phyloP scores from a whole-genome alignment of 305 asterid genomes.

The Coffea humblotiana region DNA sequence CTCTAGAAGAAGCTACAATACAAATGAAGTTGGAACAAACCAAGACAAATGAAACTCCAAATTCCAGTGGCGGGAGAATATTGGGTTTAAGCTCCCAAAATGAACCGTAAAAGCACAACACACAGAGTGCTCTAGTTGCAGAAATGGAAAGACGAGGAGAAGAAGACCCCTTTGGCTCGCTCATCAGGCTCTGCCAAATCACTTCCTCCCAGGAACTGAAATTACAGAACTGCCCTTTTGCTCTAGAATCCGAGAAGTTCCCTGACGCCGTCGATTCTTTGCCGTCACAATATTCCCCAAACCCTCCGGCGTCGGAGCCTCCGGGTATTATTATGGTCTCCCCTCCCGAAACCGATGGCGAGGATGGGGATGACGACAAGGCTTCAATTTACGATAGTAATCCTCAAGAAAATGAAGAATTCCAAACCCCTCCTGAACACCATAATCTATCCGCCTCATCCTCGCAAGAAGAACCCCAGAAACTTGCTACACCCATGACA shows the following conservation, averaged over 20 bases:
- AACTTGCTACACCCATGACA: not conserved
- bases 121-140: not conserved
- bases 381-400: conserved; percentile 14
- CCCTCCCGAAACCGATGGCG: conserved; percentile 26
- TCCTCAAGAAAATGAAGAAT: conserved; percentile 20
- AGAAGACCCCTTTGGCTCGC: conserved; percentile 33
- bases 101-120: not conserved
- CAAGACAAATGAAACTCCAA: not conserved
- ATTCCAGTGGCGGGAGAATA: conserved; percentile 17
- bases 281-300: conserved; percentile 27
- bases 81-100: not conserved
- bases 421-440: conserved; percentile 56
- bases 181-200: conserved; percentile 22
- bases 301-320: conserved; percentile 25
- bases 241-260: conserved; percentile 31
- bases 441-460: conserved; percentile 29
- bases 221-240: conserved; percentile 31
- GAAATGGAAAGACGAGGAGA: conserved; percentile 28
- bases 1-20: too few relatives aligned
- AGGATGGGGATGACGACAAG: not conserved
- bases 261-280: conserved; percentile 24
- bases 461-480: conserved; percentile 34
- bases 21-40: too few relatives aligned
- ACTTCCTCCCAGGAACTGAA: conserved; percentile 40
- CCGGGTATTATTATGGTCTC: conserved; percentile 36